These are phyloP conservation scores for Hyparrhenia diplandra DNA, from an alignment of 176 grass and related monocot genomes.

Conservation along the genomic window DNA sequence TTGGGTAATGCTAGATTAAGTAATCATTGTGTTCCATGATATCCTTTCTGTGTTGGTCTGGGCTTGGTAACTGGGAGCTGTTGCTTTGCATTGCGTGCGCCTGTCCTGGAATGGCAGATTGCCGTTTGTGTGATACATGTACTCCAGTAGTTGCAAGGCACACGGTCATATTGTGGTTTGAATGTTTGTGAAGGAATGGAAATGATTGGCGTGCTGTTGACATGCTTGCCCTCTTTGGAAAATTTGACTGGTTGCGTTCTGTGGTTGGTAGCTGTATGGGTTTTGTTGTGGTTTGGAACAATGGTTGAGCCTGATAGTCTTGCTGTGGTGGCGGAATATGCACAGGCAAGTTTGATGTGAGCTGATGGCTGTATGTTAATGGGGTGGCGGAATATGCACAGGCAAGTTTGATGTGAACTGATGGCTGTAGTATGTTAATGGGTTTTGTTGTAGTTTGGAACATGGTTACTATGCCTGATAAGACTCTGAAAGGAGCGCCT, in stretches of 20 bases:
- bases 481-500: too few relatives aligned
- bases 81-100: not conserved
- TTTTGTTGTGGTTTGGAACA: too few relatives aligned
- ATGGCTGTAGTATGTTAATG: too few relatives aligned
- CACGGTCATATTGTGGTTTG: not conserved
- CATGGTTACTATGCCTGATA: too few relatives aligned
- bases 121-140: not conserved
- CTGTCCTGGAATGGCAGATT: not conserved
- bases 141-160: not conserved
- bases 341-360: not conserved
- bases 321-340: not conserved
- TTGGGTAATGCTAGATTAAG: slow-evolving; percentile 56
- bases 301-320: too few relatives aligned
- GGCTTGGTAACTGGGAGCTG: not conserved
- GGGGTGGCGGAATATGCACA: too few relatives aligned
- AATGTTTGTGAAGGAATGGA: not conserved
- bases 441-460: too few relatives aligned
- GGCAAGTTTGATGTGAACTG: too few relatives aligned
- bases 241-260: not conserved
- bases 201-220: not conserved
- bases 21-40: not conserved
- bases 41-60: not conserved
- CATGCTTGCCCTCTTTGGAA: not conserved
- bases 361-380: not conserved
- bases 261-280: too few relatives aligned